Conservation (phyloP, 345 rosid species). For the Populus pruinosa region DNA sequence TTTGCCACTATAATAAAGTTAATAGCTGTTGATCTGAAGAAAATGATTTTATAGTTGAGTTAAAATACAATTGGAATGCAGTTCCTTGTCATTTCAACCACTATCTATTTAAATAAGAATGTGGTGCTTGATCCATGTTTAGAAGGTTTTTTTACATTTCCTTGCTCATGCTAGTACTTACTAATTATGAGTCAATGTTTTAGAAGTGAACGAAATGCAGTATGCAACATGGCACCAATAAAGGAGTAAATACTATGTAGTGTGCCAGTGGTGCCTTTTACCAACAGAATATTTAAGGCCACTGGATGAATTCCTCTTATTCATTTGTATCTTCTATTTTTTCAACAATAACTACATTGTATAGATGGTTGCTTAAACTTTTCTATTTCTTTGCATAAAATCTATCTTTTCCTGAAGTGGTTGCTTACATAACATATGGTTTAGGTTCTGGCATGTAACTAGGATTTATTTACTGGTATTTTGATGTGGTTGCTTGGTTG, state of each 20-base stretch:
- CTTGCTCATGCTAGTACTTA: not conserved
- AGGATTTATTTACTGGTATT: not conserved
- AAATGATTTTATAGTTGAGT: not conserved
- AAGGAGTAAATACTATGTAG: too few relatives aligned
- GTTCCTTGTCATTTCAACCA: not conserved
- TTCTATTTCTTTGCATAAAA: not conserved
- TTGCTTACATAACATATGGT: not conserved
- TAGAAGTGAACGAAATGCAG: not conserved
- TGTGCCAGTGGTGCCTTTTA: not conserved
- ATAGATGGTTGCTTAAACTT: not conserved
- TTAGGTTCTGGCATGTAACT: not conserved
- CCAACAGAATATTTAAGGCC: not conserved
- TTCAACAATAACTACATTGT: not conserved
- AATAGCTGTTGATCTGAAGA: not conserved
- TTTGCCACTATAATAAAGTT: not conserved
- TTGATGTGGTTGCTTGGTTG: not conserved
- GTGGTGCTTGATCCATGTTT: not conserved
- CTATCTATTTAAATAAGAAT: not conserved
- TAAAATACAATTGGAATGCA: not conserved
- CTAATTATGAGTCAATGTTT: not conserved
- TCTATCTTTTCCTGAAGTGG: not conserved
- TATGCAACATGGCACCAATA: not conserved
- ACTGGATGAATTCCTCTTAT: not conserved
- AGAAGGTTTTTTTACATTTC: not conserved
- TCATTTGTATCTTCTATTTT: not conserved